phyloP scores from a whole-genome alignment of 2,329 filamentous ascomycete species.

The Pyrenochaeta sp. region DNA sequence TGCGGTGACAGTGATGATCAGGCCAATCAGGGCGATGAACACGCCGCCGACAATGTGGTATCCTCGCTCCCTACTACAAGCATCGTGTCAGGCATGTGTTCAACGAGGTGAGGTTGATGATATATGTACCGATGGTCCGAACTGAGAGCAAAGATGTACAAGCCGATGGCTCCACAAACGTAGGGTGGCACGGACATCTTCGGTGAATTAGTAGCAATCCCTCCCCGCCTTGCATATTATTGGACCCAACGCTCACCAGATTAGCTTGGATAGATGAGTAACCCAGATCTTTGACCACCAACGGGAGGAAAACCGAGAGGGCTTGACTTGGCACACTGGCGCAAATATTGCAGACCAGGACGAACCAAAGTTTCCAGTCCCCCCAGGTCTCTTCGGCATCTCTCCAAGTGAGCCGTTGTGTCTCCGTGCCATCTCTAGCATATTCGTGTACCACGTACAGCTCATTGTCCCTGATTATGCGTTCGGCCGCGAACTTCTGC shows the following conservation, averaged over 20 bases:
- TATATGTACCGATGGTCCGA: constrained; percentile 47
- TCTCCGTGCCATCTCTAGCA: constrained; percentile 5
- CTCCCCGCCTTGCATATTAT: too few relatives aligned
- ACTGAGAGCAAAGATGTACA: constrained; percentile 54
- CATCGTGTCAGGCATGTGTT: not conserved
- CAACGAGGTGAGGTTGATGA: not conserved
- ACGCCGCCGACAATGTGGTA: constrained; percentile 55
- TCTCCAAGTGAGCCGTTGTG: constrained; percentile 18
- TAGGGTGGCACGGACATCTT: constrained; percentile 58
- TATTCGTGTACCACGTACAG: constrained; percentile 2
- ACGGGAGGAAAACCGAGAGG: constrained; percentile 54
- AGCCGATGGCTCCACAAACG: constrained; percentile 54
- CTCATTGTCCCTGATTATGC: constrained; percentile 25
- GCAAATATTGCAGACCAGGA: constrained; percentile 51
- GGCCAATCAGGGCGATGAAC: constrained; percentile 50
- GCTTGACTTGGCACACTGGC: constrained; percentile 49
- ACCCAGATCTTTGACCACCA: constrained; percentile 52
- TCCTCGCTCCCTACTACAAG: constrained; percentile 18
- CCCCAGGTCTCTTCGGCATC: constrained; percentile 23
- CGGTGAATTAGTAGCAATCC: not conserved
- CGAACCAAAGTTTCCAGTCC: constrained; percentile 33
- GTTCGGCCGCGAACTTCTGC: constrained; percentile 18
- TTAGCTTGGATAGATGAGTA: constrained; percentile 27
- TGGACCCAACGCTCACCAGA: constrained; percentile 9
- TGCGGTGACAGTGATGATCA: constrained; percentile 22